Evolutionary conservation across 1,139 yeast species (phyloP), one percentile per base, ranked within the genome.

Genomic region (Hyphopichia khmerensis): DNA sequence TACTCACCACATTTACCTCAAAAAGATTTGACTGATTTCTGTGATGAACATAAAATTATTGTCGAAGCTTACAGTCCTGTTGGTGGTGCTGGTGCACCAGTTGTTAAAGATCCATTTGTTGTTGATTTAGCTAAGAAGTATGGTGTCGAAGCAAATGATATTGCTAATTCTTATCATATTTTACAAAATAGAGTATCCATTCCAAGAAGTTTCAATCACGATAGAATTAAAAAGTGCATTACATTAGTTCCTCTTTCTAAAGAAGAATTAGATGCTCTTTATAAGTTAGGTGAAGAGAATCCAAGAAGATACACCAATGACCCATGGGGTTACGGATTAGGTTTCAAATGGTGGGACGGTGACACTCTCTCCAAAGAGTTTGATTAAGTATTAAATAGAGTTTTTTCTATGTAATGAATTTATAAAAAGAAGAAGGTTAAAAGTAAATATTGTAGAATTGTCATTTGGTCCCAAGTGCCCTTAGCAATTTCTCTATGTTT

Each of bases 241-340:
- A 50, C 57, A 35, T 59, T 75, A 40, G 77, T 77, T 2, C 64
- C 65, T 8, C 58, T 79, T 39, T 60, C 75, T 1, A 48, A 59
- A 18, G 74, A 74, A 15, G 85, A 80, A 27, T 52, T 80, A 37
- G 52, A 54, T 0, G 50, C 51, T 6, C 58, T 80, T 43, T 75
- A 75, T 47, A 48, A 69, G 23, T 47, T 72, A 39, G 85, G 85
- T 7, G 59, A 48, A 5, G 55, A 65, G 3, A 53, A 75, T 15
- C 81, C 84, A 17, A 63, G 48, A 26, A 57, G 76, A 45, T 65
- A 66, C 46, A 53, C 52, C 31, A 57, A 51, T 42, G 72, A 67
- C 45, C 60, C 60, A 4, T 69, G 70, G 72, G 75, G 75, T 10
- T 57, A 56, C 36, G 71, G 71, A 2, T 35, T 68, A 18, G 72